Evolutionary conservation across 169 alveolate species (phyloP).

Genomic region (Cyclospora cayetanensis): DNA sequence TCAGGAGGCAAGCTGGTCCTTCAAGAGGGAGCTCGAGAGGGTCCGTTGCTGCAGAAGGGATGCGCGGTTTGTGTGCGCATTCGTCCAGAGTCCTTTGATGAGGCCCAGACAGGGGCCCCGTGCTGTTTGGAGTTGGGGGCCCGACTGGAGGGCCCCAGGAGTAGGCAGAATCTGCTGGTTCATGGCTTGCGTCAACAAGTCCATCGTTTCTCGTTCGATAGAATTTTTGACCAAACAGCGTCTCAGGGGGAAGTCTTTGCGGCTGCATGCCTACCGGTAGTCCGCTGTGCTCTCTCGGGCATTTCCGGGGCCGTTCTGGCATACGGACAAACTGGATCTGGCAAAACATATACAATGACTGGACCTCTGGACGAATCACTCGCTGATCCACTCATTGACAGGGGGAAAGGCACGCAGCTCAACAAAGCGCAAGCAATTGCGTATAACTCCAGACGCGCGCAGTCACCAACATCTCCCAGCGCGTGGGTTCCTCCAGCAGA

Average conservation of each 20-base stretch:
- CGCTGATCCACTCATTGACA: too few species aligned
- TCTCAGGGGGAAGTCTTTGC: conserved; percentile 82
- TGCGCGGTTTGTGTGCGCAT: conserved; percentile 58
- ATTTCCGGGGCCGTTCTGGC: conserved; percentile 90
- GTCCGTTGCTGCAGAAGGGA: conserved; percentile 20
- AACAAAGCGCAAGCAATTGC: too few species aligned
- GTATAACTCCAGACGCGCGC: too few species aligned
- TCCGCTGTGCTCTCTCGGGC: conserved; percentile 86
- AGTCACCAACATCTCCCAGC: too few species aligned
- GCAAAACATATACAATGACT: conserved; percentile 73
- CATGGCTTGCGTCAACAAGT: not conserved
- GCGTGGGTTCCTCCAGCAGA: too few species aligned
- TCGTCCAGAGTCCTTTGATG: conserved; percentile 52
- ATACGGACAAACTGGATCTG: conserved; percentile 92
- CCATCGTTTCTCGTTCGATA: conserved; percentile 78
- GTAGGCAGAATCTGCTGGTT: not conserved
- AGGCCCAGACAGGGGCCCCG: conserved; percentile 30
- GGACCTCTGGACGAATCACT: conserved; percentile 11
- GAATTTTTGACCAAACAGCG: conserved; percentile 79
- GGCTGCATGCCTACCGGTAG: conserved; percentile 80
- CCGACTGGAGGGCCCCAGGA: not conserved
- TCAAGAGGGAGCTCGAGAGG: not conserved
- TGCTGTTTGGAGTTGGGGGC: not conserved
- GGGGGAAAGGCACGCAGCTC: too few species aligned
- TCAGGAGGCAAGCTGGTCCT: not conserved